Evolutionary conservation across 2,329 filamentous ascomycete species (phyloP).

Genomic region (Diaporthe capsici): DNA sequence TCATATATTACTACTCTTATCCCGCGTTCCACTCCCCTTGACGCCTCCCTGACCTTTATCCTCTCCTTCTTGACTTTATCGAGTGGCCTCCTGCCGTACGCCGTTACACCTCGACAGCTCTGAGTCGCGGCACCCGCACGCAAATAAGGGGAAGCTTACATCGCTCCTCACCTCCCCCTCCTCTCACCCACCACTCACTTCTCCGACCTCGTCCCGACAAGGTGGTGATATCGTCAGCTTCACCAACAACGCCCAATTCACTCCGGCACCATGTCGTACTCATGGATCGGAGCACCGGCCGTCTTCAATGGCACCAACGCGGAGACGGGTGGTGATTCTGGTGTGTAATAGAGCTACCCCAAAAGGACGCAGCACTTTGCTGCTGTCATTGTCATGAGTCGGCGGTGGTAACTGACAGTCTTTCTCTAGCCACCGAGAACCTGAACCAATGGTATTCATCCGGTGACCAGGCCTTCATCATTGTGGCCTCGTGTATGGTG

Average conservation of each 20-base stretch:
- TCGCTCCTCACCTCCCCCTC: not conserved
- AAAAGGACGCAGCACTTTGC: conserved; percentile 3
- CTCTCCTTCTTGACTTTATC: not conserved
- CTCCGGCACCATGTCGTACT: conserved; percentile 66
- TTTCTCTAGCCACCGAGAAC: conserved; percentile 78
- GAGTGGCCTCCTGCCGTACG: conserved; percentile 26
- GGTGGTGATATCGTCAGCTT: conserved; percentile 8
- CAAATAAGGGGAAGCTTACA: conserved; percentile 9
- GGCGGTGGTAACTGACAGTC: conserved; percentile 37
- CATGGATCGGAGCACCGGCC: conserved; percentile 70
- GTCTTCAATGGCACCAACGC: conserved; percentile 75
- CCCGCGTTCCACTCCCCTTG: conserved; percentile 7
- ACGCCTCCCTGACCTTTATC: not conserved
- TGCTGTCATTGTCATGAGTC: not conserved
- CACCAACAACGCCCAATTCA: conserved; percentile 13
- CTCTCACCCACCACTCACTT: not conserved
- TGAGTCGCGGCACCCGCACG: conserved; percentile 26
- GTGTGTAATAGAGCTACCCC: conserved; percentile 65
- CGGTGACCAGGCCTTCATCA: conserved; percentile 94
- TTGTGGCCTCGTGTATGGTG: conserved; percentile 92
- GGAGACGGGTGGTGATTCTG: conserved; percentile 80
- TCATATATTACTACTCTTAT: conserved; percentile 40
- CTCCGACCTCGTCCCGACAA: not conserved
- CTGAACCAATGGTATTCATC: conserved; percentile 95
- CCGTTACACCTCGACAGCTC: conserved; percentile 30